These are phyloP conservation scores for Fraxinus albicans DNA, from an alignment of 305 asterid species.

Conservation along the genomic window DNA sequence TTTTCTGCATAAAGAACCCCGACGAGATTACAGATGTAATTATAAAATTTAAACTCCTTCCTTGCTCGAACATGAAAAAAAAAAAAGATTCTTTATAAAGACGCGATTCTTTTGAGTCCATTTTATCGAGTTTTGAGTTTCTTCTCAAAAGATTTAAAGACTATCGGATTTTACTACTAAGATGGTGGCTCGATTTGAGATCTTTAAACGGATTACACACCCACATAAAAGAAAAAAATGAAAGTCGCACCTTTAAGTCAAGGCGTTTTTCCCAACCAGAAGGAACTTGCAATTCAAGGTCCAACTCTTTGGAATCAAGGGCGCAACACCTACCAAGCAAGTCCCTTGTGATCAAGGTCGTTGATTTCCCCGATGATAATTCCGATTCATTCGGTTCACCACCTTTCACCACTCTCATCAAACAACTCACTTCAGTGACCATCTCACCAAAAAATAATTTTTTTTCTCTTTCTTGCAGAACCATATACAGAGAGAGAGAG, in stretches of 20 bases:
- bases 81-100: too few relatives aligned
- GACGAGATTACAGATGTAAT: too few relatives aligned
- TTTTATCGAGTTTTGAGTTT: background rate
- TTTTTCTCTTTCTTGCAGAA: background rate
- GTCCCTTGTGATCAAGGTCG: slow-evolving; percentile 48
- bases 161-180: background rate
- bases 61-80: background rate
- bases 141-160: too few relatives aligned
- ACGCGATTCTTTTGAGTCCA: background rate
- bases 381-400: slow-evolving; percentile 9
- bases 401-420: slow-evolving; percentile 26
- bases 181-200: background rate
- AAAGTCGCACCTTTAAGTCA: slow-evolving; percentile 43
- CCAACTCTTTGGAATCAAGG: slow-evolving; percentile 50
- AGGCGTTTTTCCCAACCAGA: slow-evolving; percentile 64
- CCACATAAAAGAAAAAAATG: background rate
- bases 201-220: too few relatives aligned
- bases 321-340: slow-evolving; percentile 45
- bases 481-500: background rate
- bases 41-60: too few relatives aligned
- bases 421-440: slow-evolving; percentile 44
- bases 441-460: background rate
- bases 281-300: slow-evolving; percentile 63
- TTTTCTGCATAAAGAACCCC: too few relatives aligned
- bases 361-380: slow-evolving; percentile 22